These are phyloP conservation scores for Dendrostoma leiphaemia DNA, from an alignment of 2,329 filamentous ascomycete species.

Conservation along the genomic window DNA sequence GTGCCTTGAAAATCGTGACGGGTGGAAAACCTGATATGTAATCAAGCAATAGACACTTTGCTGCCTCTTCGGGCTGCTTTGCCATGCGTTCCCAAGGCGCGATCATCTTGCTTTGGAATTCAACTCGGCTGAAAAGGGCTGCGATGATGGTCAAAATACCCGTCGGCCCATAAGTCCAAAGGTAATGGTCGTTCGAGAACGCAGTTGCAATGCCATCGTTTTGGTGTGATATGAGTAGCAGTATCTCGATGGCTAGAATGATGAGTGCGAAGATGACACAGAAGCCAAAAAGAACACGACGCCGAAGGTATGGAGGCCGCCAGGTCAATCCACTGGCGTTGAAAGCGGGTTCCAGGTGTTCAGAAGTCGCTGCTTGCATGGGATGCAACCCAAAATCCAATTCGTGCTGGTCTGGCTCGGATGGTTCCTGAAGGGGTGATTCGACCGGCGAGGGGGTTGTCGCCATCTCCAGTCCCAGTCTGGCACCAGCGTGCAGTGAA, in stretches of 20 bases:
- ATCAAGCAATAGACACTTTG: conserved; percentile 36
- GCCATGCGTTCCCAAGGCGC: conserved; percentile 38
- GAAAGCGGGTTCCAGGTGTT: too few species aligned
- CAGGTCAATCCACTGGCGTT: not conserved
- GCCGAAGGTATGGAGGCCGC: not conserved
- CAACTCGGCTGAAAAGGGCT: conserved; percentile 34
- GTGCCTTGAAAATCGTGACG: conserved; percentile 26
- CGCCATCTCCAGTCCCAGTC: too few species aligned
- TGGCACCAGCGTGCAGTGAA: too few species aligned
- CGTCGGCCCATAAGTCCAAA: conserved; percentile 36
- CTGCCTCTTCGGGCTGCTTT: conserved; percentile 26
- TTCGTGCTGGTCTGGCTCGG: too few species aligned
- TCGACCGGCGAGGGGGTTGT: too few species aligned
- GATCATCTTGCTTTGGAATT: conserved; percentile 35
- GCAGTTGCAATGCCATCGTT: not conserved
- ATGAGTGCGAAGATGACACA: not conserved
- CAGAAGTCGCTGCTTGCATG: too few species aligned
- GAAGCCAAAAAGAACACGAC: not conserved
- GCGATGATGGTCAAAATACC: conserved; percentile 32
- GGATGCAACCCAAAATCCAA: too few species aligned
- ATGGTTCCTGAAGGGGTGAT: too few species aligned
- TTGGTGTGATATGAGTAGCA: not conserved
- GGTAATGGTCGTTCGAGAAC: conserved; percentile 24
- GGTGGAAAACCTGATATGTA: conserved; percentile 26
- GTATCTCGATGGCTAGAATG: not conserved